Evolutionary conservation across 2,329 filamentous ascomycete species (phyloP).

Genomic region (Ampelomyces quisqualis): DNA sequence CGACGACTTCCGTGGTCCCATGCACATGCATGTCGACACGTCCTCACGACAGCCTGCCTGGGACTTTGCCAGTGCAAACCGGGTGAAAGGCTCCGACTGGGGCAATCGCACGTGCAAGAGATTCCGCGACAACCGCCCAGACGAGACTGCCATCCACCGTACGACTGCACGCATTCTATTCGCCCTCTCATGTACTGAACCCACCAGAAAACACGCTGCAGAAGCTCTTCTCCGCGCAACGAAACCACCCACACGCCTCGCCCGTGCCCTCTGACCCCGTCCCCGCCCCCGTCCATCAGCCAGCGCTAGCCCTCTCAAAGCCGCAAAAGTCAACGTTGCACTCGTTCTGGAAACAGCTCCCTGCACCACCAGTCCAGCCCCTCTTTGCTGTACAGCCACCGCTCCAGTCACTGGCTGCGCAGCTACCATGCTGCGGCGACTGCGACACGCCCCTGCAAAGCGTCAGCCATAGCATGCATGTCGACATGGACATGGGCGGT

Average conservation of each 20-base stretch:
- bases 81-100: conserved; percentile 45
- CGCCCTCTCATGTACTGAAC: conserved; percentile 1
- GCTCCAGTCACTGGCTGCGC: conserved; percentile 5
- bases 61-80: conserved; percentile 29
- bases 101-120: conserved; percentile 61
- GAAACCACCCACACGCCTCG: conserved; percentile 30
- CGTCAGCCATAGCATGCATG: conserved; percentile 39
- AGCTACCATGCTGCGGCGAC: conserved; percentile 45
- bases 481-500: conserved; percentile 40
- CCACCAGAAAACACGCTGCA: conserved; percentile 48
- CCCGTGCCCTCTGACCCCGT: conserved; percentile 29
- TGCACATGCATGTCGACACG: conserved; percentile 26
- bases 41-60: conserved; percentile 18
- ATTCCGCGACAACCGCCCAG: conserved; percentile 58
- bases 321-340: conserved; percentile 51
- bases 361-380: conserved; percentile 33
- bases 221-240: conserved; percentile 50
- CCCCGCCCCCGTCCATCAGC: conserved; percentile 16
- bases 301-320: conserved; percentile 10
- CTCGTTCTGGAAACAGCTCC: conserved; percentile 49
- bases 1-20: conserved; percentile 35
- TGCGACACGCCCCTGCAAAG: conserved; percentile 43
- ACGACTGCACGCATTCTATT: conserved; percentile 5
- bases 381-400: conserved; percentile 17
- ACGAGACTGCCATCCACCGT: conserved; percentile 59